Evolutionary conservation across 2,329 filamentous ascomycete genomes (phyloP).

Genomic region (Ascochyta clinopodiicola): DNA sequence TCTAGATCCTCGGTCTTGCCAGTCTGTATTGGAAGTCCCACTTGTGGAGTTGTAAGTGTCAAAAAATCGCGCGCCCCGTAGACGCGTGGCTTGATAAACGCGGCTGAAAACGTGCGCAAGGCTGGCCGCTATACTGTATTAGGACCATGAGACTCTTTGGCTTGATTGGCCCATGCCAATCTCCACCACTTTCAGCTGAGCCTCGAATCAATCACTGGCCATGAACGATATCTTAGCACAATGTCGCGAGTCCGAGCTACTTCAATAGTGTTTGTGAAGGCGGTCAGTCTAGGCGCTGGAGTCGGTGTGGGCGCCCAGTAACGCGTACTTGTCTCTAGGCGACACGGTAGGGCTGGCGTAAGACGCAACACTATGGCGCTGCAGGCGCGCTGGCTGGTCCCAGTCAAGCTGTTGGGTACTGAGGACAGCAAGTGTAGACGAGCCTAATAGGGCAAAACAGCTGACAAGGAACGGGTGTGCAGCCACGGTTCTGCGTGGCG

Average conservation of each 20-base stretch:
- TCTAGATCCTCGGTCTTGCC: not conserved
- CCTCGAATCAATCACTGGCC: conserved; percentile 6
- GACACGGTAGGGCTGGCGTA: conserved; percentile 4
- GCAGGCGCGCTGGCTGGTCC: not conserved
- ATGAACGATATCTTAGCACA: not conserved
- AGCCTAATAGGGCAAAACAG: not conserved
- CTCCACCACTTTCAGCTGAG: conserved; percentile 7
- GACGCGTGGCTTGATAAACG: conserved; percentile 10
- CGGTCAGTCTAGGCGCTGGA: not conserved
- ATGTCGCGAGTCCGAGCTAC: conserved; percentile 2
- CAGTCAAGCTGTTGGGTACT: conserved; percentile 4
- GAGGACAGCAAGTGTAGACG: not conserved
- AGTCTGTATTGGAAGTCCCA: conserved; percentile 9
- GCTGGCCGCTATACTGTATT: not conserved
- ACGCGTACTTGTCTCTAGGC: not conserved
- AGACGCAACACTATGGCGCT: conserved; percentile 7
- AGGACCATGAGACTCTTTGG: not conserved
- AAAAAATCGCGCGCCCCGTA: conserved; percentile 11
- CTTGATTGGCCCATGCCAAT: conserved; percentile 1
- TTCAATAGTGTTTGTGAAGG: not conserved
- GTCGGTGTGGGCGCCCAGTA: not conserved
- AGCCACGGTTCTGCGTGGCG: not conserved
- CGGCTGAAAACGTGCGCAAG: conserved; percentile 9
- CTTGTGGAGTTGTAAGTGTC: conserved; percentile 4
- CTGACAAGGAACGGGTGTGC: not conserved